phyloP scores from a whole-genome alignment of 768 basidiomycete species.

The Macrolepiota dolichaula region DNA sequence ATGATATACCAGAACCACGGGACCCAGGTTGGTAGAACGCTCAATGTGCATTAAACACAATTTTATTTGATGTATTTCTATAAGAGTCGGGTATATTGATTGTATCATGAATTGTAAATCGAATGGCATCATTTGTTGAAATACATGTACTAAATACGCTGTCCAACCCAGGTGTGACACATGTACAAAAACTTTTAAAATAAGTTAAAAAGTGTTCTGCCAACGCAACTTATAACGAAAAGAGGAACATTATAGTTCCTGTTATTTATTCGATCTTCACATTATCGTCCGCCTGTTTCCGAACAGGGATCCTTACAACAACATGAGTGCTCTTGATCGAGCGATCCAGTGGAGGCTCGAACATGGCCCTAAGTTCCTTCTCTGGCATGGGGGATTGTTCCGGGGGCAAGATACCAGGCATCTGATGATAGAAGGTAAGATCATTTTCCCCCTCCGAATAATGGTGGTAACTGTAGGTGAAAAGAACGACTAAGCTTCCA shows the following conservation, averaged over 20 bases:
- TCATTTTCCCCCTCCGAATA: not conserved
- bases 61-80: not conserved
- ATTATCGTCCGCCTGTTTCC: not conserved
- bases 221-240: not conserved
- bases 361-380: slow-evolving; percentile 3
- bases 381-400: not conserved
- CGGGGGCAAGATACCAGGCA: not conserved
- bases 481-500: not conserved
- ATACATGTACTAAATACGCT: not conserved
- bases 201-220: not conserved
- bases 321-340: not conserved
- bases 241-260: not conserved
- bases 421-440: not conserved
- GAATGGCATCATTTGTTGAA: not conserved
- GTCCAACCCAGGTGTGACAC: not conserved
- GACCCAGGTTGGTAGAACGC: not conserved
- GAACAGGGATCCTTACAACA: not conserved
- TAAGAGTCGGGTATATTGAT: not conserved
- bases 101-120: not conserved
- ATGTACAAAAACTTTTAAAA: not conserved
- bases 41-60: not conserved
- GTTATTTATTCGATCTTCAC: not conserved
- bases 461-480: not conserved
- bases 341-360: not conserved
- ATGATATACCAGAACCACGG: slow-evolving; percentile 5